These are phyloP conservation scores for Boletus reticulatus DNA, from an alignment of 768 basidiomycete species.

Conservation along the genomic window DNA sequence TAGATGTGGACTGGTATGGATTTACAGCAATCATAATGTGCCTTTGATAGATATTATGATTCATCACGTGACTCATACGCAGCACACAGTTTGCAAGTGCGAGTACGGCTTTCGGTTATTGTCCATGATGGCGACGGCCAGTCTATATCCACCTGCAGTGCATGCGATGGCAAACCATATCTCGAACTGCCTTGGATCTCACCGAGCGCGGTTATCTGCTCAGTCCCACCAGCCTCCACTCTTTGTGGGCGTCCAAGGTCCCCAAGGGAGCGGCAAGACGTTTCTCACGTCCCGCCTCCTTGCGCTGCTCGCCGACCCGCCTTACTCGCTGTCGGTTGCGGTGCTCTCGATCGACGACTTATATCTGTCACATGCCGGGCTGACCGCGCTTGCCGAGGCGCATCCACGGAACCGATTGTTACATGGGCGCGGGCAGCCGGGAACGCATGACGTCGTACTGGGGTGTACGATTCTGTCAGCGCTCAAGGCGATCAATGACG, in stretches of 20 bases:
- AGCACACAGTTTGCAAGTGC: neutral
- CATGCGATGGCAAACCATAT: slow-evolving; percentile 40
- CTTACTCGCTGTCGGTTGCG: slow-evolving; percentile 52
- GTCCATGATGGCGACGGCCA: slow-evolving; percentile 14
- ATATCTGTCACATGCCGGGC: slow-evolving; percentile 70
- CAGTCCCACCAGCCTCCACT: slow-evolving; percentile 46
- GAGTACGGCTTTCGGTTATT: neutral
- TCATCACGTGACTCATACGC: slow-evolving; percentile 11
- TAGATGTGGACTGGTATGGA: slow-evolving; percentile 27
- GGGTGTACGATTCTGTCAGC: slow-evolving; percentile 51
- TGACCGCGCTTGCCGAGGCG: slow-evolving; percentile 50
- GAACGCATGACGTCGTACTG: slow-evolving; percentile 82
- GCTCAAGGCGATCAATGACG: slow-evolving; percentile 44
- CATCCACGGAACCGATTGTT: slow-evolving; percentile 62
- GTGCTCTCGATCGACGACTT: slow-evolving; percentile 82
- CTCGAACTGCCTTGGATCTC: slow-evolving; percentile 33
- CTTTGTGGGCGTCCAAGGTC: slow-evolving; percentile 87
- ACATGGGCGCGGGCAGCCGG: slow-evolving; percentile 86
- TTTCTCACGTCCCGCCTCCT: slow-evolving; percentile 65
- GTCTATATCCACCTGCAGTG: slow-evolving; percentile 33
- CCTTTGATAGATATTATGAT: slow-evolving; percentile 9
- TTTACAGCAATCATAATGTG: slow-evolving; percentile 28
- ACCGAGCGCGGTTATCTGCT: slow-evolving; percentile 24
- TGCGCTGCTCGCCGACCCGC: slow-evolving; percentile 39
- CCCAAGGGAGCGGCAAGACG: slow-evolving; percentile 93